phyloP scores from a whole-genome alignment of 805 yeast species.

The Wickerhamiella spandovensis region DNA sequence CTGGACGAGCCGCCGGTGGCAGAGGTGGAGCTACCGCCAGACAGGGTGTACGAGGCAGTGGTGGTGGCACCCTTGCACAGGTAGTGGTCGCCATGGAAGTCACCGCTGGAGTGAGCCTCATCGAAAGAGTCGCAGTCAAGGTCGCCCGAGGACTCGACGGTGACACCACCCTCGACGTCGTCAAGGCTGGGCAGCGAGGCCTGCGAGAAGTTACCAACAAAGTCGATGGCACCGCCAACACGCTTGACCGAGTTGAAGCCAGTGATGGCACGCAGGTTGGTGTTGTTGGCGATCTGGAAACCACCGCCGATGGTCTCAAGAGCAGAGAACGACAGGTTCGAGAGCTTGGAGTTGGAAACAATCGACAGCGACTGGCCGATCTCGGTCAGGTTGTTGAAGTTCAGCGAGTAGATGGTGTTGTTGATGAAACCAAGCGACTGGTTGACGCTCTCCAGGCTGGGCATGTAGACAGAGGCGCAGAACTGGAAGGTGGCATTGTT shows the following conservation, averaged over 20 bases:
- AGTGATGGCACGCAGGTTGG: conserved; percentile 45
- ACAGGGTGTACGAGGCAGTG: conserved; percentile 17
- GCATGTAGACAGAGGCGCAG: conserved; percentile 58
- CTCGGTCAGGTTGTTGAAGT: conserved; percentile 34
- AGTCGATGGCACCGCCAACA: conserved; percentile 78
- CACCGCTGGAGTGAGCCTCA: conserved; percentile 59
- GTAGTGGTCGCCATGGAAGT: conserved; percentile 82
- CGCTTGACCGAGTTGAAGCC: conserved; percentile 64
- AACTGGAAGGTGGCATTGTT: conserved; percentile 78
- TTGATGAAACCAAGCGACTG: conserved; percentile 70
- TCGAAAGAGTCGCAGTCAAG: conserved; percentile 73
- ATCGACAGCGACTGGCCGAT: conserved; percentile 77
- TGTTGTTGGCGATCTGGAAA: conserved; percentile 77
- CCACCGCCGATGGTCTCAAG: conserved; percentile 84
- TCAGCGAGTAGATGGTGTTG: conserved; percentile 38
- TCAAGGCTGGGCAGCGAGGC: conserved; percentile 62
- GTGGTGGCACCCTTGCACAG: conserved; percentile 26
- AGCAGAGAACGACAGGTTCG: conserved; percentile 51
- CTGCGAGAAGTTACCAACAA: conserved; percentile 67
- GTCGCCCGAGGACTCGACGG: conserved; percentile 48
- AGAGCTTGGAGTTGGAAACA: conserved; percentile 59
- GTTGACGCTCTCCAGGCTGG: conserved; percentile 57
- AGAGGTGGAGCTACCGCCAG: conserved; percentile 10
- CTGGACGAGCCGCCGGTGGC: conserved; percentile 6
- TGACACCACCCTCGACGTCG: conserved; percentile 87